A percentile compares a stretch with the other conserved stretches of the same genome.
These are phyloP conservation scores for Fusarium verrucosum DNA, from an alignment of 2,329 filamentous ascomycete species.

Conservation along the genomic window DNA sequence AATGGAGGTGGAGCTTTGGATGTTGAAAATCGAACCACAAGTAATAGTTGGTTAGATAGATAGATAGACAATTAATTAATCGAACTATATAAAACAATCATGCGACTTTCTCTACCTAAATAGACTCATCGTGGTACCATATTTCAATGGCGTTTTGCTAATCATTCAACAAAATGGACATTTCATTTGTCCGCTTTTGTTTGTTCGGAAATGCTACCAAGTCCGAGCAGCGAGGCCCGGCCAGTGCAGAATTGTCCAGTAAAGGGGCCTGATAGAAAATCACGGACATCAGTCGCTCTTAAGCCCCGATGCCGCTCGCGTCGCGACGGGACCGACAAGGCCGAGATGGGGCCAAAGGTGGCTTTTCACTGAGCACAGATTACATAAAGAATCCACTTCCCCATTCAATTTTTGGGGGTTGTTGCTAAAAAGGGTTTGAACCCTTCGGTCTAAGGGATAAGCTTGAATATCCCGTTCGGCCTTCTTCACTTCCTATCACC, in stretches of 20 bases:
- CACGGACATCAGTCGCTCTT: neutral
- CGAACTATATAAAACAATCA: neutral
- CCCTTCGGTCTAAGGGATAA: too few relatives aligned
- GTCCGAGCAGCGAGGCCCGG: neutral
- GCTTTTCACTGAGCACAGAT: too few relatives aligned
- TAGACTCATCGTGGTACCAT: constrained; percentile 1
- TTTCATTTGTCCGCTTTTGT: neutral
- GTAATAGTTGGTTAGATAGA: neutral
- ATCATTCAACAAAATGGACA: neutral
- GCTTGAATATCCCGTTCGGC: neutral
- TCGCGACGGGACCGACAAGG: neutral
- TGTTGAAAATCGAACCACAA: neutral
- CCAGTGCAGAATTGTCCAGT: neutral
- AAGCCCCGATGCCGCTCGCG: neutral
- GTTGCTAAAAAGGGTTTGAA: too few relatives aligned
- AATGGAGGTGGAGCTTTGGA: neutral
- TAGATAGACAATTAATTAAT: too few relatives aligned
- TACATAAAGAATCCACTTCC: neutral
- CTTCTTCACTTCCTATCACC: neutral
- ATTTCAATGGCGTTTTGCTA: neutral
- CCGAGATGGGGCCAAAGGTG: neutral
- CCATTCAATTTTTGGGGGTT: too few relatives aligned
- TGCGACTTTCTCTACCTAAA: constrained; percentile 10
- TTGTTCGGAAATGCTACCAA: neutral
- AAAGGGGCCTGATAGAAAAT: neutral